phyloP scores from a whole-genome alignment of 495 filamentous ascomycete species.

The Sporormia fimetaria region DNA sequence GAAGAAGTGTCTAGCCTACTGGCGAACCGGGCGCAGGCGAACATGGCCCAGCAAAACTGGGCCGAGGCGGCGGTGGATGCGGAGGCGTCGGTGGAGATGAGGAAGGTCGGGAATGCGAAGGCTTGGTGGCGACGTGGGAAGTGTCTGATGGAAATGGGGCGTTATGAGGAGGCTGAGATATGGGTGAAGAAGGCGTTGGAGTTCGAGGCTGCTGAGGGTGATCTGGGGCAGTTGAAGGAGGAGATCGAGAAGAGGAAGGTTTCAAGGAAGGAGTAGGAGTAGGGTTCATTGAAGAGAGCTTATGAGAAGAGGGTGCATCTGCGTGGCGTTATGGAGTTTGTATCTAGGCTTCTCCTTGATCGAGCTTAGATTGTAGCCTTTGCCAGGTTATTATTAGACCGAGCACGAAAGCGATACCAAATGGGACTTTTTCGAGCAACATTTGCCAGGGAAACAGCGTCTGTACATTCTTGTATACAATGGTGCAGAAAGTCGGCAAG shows the following conservation, averaged over 20 bases:
- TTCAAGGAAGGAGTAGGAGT: background rate
- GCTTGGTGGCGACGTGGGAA: constrained; percentile 80
- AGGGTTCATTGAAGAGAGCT: too few species aligned
- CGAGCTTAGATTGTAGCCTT: too few species aligned
- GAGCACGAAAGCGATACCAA: too few species aligned
- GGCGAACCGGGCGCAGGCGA: constrained; percentile 79
- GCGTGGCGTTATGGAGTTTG: too few species aligned
- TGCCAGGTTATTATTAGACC: too few species aligned
- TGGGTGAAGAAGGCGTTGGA: constrained; percentile 67
- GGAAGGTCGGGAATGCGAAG: constrained; percentile 78
- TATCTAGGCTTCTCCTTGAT: too few species aligned
- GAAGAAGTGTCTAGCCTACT: constrained; percentile 75
- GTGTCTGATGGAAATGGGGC: constrained; percentile 81
- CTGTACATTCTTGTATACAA: too few species aligned
- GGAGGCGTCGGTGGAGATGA: constrained; percentile 80
- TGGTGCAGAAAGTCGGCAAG: too few species aligned
- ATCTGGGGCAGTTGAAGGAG: constrained; percentile 55
- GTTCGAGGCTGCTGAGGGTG: constrained; percentile 66
- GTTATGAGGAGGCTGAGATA: constrained; percentile 66
- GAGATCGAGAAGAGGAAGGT: constrained; percentile 48
- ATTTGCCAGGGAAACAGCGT: too few species aligned
- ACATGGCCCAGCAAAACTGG: constrained; percentile 71
- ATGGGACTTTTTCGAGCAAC: too few species aligned
- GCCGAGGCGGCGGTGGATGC: constrained; percentile 72
- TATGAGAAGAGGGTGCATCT: too few species aligned